Percentiles rank a stretch among this genome's conserved stretches.
Evolutionary conservation across 345 rosid species (phyloP).

Genomic region (Populus alba): DNA sequence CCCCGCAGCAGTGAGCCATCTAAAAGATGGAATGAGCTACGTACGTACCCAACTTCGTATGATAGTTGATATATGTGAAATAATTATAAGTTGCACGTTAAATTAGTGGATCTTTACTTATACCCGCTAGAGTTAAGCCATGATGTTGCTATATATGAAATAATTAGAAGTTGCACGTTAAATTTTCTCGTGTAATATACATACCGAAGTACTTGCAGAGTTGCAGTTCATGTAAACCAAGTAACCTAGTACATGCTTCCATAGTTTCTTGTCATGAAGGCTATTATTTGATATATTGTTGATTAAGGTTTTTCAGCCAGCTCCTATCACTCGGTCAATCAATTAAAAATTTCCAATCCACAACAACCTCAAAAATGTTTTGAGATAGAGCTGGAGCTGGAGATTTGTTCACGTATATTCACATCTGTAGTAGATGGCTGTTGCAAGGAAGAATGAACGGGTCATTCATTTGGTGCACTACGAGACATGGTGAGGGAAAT

Average conservation of each 20-base stretch:
- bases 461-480: neutral
- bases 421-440: neutral
- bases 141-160: neutral
- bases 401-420: neutral
- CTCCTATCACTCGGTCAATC: neutral
- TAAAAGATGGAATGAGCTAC: conserved; percentile 60
- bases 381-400: neutral
- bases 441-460: neutral
- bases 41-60: conserved; percentile 34
- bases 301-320: neutral
- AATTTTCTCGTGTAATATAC: neutral
- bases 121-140: conserved; percentile 1
- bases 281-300: neutral
- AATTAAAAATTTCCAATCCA: neutral
- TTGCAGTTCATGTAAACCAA: neutral
- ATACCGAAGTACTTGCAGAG: neutral
- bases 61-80: conserved; percentile 24
- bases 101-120: neutral
- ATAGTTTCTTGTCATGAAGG: neutral
- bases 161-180: neutral
- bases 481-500: neutral
- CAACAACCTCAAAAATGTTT: neutral
- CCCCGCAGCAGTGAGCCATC: conserved; percentile 58
- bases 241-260: neutral
- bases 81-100: no score